phyloP scores from a whole-genome alignment of 768 basidiomycete species.

The Termitomyces sp. region DNA sequence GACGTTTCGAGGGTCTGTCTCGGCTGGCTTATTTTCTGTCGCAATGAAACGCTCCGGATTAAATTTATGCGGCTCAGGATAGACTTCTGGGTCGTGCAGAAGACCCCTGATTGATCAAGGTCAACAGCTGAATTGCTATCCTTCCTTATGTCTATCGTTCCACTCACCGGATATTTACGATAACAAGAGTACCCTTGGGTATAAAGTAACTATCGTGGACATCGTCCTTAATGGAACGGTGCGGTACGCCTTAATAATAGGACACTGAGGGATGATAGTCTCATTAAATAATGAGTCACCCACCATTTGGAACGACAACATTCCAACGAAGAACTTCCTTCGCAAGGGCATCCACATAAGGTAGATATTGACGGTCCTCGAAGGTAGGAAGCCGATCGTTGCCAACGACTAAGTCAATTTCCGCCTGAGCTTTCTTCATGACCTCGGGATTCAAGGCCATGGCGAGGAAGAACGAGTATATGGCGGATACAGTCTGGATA shows the following conservation, averaged over 20 bases:
- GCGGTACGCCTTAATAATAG: slow-evolving; percentile 37
- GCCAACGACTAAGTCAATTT: slow-evolving; percentile 57
- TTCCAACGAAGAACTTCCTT: slow-evolving; percentile 57
- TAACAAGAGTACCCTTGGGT: slow-evolving; percentile 50
- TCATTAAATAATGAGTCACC: neutral
- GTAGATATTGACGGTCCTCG: slow-evolving; percentile 50
- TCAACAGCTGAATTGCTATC: neutral
- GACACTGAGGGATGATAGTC: neutral
- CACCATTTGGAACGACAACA: slow-evolving; percentile 38
- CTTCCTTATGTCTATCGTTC: neutral
- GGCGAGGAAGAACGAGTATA: slow-evolving; percentile 59
- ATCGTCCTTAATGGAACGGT: slow-evolving; percentile 55
- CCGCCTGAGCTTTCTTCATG: slow-evolving; percentile 53
- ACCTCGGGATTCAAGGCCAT: slow-evolving; percentile 53
- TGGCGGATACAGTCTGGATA: slow-evolving; percentile 53
- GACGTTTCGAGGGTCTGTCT: slow-evolving; percentile 52
- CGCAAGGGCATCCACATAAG: slow-evolving; percentile 54
- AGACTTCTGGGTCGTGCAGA: slow-evolving; percentile 48
- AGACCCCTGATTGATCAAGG: slow-evolving; percentile 33
- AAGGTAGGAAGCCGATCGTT: slow-evolving; percentile 56
- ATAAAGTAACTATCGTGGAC: slow-evolving; percentile 58
- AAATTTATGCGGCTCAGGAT: slow-evolving; percentile 49
- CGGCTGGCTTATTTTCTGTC: slow-evolving; percentile 33
- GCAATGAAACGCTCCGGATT: slow-evolving; percentile 57
- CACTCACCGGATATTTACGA: slow-evolving; percentile 45